Conservation (phyloP, 768 basidiomycete species). For the Sarcodon sp. region DNA sequence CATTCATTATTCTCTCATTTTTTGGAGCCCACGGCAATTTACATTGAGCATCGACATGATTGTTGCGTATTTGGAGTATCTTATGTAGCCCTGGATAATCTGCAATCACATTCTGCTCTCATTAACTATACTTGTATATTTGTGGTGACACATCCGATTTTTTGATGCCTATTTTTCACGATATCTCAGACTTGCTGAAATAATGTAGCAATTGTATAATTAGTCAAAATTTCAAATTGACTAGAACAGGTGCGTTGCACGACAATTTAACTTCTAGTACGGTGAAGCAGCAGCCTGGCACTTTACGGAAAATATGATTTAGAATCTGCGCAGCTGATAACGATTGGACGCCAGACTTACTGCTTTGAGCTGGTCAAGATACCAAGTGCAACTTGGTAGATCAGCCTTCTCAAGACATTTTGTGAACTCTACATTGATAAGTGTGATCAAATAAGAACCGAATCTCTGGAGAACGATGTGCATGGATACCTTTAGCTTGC, state of each 20-base stretch:
- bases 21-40: too few relatives aligned
- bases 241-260: background rate
- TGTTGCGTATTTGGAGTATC: too few relatives aligned
- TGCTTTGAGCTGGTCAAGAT: conserved; percentile 80
- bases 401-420: conserved; percentile 76
- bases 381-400: conserved; percentile 71
- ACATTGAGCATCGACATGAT: too few relatives aligned
- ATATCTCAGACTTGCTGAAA: too few relatives aligned
- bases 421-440: conserved; percentile 52
- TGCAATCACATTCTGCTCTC: too few relatives aligned
- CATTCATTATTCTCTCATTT: too few relatives aligned
- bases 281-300: conserved; percentile 67
- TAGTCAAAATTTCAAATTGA: too few relatives aligned
- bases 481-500: conserved; percentile 61
- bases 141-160: too few relatives aligned
- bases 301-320: conserved; percentile 19
- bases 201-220: too few relatives aligned
- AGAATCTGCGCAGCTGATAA: conserved; percentile 1
- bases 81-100: too few relatives aligned
- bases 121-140: too few relatives aligned
- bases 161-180: too few relatives aligned
- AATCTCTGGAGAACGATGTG: background rate
- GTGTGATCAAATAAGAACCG: background rate
- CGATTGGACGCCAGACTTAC: conserved; percentile 30
- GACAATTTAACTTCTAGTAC: conserved; percentile 19